Conservation (phyloP, 176 grass and related monocot genomes). For the Puccinellia tenuiflora region DNA sequence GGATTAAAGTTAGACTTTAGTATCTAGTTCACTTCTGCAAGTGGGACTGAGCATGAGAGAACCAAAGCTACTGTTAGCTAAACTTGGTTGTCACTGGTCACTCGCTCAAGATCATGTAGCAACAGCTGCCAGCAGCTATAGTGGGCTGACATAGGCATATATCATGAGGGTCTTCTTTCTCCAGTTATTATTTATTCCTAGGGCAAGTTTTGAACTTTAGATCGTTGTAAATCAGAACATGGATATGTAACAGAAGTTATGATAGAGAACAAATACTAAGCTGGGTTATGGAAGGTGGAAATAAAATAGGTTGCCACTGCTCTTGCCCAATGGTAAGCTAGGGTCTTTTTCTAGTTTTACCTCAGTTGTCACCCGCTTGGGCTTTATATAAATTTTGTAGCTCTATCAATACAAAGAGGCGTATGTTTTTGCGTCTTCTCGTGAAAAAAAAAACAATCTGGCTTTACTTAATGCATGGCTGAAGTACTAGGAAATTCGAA, state of each 20-base stretch:
- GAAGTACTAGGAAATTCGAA: neutral
- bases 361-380: neutral
- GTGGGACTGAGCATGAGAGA: neutral
- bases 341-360: neutral
- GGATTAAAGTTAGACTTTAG: neutral
- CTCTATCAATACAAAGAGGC: neutral
- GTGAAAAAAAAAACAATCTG: neutral
- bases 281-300: neutral
- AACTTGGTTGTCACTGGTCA: neutral
- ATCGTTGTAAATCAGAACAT: neutral
- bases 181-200: neutral
- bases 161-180: neutral
- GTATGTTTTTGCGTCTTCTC: neutral
- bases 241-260: neutral
- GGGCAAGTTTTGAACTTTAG: neutral
- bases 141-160: neutral
- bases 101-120: neutral
- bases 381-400: neutral
- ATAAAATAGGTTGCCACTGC: neutral
- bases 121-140: neutral
- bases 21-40: neutral
- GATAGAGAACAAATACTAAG: neutral
- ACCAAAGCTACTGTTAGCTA: neutral
- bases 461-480: neutral
- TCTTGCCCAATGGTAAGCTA: too few relatives aligned